Base-by-base conservation (phyloP, 2,329 filamentous ascomycete genomes). In the Teratosphaeria gauchensis region DNA sequence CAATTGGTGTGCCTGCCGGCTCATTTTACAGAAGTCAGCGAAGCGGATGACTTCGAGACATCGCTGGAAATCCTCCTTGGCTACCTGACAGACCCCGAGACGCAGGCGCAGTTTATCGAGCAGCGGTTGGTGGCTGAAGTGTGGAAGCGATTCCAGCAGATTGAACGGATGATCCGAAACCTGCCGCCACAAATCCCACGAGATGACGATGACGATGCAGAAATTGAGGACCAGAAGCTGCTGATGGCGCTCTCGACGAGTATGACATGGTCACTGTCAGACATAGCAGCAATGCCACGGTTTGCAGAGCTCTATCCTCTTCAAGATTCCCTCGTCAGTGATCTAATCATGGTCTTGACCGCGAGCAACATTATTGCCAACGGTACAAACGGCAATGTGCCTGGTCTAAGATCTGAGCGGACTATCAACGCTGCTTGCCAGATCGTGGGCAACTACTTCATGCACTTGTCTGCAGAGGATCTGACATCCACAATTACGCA, bases 251-350 rank as follows among this genome's bases (percentile, higher is more conserved):
- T 68, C 31, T 62, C 65, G n/a, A 63, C 63, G 9, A 68, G 64
- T 60, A 35, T 71, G 30, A 63, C 65, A 0, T 71, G 69, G 69
- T 61, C 61, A 58, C 58, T 71, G 11, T 70, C 68, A 14, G 69
- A 71, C 48, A 61, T 69, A 16, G 63, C 69, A 9, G 68, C 68
- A 1, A 57, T 55, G 2, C 59, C 61, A 4, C 56, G 56, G 1
- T 70, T 71, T 55, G 28, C 57, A 1, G 51, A 52, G 55, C 11
- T 16, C 2, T 65, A 66, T 54, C 31, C 24, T 8, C 51, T 63
- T 6, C n/a, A 57, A 7, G 56, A 56, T 52, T 21, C 11, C 16
- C 56, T 55, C 38, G 46, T 63, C 35, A 55, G 58, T 19, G 32
- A 31, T 24, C 42, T 64, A 16, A 30, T 62, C 6, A 21, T 11